Base-by-base conservation (phyloP, 495 filamentous ascomycete species). In the Clohesyomyces aquaticus region DNA sequence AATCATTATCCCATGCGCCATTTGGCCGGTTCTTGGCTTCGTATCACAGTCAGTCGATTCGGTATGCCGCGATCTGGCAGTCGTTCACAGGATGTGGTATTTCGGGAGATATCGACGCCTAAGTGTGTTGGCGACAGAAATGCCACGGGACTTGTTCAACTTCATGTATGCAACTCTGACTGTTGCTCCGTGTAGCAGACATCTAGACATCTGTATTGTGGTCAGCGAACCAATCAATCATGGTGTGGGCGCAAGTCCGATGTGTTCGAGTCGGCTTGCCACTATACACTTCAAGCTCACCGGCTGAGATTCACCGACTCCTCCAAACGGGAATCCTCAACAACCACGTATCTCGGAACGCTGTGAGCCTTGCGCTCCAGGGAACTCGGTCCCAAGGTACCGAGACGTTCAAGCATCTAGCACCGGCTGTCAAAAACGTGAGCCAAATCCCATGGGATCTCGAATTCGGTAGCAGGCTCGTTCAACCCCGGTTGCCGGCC, bases 1-100 rank as follows among this genome's bases (percentile, higher is more conserved):
- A 41, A 45, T 52, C 42, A 12, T 23, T 29, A 35, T 35, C 27
- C 42, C 32, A 59, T 59, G 32, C 48, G 48, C 48, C 55, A 47
- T 46, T 52, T 54, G 62, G 18, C 48, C 55, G 48, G 25, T 23
- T 43, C 18, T 6, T 18, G 16, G 49, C 23, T n/a, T 32, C 45
- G 53, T 45, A 14, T 50, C n/a, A 4, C 42, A 21, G 53, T 42
- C 29, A 41, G 19, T 52, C 43, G 22, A 28, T 57, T 56, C 43
- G 25, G 43, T 22, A 27, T 6, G 14, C 32, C 32, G 32, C 14
- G 32, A 38, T 6, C 14, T 38, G 6, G 32, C n/a, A n/a, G 32
- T 38, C 32, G 14, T 38, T 38, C 32, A n/a, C n/a, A 6, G 14
- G 32, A 14, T 38, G 32, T 38, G 6, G 32, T 38, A 38, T 38